phyloP scores from a whole-genome alignment of 2,329 filamentous ascomycete species.

The Malbranchea zuffiana region DNA sequence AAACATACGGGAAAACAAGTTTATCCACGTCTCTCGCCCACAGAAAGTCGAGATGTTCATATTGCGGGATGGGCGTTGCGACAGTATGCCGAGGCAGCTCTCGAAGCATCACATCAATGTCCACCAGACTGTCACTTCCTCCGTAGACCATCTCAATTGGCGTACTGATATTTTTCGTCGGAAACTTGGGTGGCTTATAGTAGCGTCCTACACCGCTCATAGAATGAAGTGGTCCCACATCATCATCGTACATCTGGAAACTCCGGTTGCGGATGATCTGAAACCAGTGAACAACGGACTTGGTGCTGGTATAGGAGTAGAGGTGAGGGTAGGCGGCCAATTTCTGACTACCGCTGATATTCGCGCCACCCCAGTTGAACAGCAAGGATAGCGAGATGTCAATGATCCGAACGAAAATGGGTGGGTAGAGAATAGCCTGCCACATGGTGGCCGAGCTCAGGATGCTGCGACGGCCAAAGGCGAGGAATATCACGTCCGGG shows the following conservation, averaged over 20 bases:
- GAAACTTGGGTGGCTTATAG: conserved; percentile 93
- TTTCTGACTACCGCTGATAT: conserved; percentile 80
- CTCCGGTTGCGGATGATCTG: conserved; percentile 94
- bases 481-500: conserved; percentile 79
- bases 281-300: conserved; percentile 97
- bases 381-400: conserved; percentile 71
- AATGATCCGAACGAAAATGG: conserved; percentile 79
- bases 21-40: conserved; percentile 80
- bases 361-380: conserved; percentile 78
- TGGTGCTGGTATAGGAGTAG: conserved; percentile 93
- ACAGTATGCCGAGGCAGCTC: conserved; percentile 77
- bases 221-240: conserved; percentile 65
- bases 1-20: conserved; percentile 82
- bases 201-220: conserved; percentile 60
- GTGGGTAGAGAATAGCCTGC: conserved; percentile 91
- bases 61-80: conserved; percentile 77
- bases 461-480: conserved; percentile 85
- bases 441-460: conserved; percentile 91
- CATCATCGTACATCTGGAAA: conserved; percentile 98
- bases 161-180: conserved; percentile 92
- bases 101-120: conserved; percentile 83
- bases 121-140: conserved; percentile 83
- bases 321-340: conserved; percentile 90
- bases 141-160: conserved; percentile 90
- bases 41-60: conserved; percentile 92